Evolutionary conservation across 2,329 filamentous ascomycete species (phyloP).

Genomic region (Talaromyces islandicus): DNA sequence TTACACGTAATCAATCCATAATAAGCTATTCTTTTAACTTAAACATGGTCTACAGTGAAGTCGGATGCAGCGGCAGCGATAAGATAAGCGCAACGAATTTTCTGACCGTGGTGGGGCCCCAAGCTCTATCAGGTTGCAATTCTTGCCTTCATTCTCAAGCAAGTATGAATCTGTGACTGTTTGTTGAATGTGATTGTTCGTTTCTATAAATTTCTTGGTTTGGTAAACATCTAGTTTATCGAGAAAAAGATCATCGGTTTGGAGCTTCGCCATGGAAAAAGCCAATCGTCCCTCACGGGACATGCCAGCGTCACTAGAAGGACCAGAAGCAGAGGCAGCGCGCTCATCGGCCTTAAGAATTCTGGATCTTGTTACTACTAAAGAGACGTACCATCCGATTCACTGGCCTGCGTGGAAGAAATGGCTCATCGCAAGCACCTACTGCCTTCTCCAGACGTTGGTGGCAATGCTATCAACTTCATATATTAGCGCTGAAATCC

Average conservation of each 20-base stretch:
- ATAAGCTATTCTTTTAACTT: too few relatives aligned
- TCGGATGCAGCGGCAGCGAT: background rate
- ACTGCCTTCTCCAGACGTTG: constrained; percentile 33
- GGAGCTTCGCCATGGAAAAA: background rate
- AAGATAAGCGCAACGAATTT: background rate
- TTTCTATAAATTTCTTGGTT: background rate
- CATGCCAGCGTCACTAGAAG: background rate
- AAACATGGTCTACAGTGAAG: background rate
- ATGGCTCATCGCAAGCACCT: constrained; percentile 15
- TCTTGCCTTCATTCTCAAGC: background rate
- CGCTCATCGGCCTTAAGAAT: background rate
- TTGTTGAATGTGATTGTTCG: background rate
- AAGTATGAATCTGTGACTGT: background rate
- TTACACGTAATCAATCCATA: background rate
- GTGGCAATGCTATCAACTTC: constrained; percentile 35
- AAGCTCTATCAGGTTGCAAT: background rate
- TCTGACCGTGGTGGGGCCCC: background rate
- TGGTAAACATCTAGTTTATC: background rate
- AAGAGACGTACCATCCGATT: constrained; percentile 13
- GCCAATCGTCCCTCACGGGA: background rate
- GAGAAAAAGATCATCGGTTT: background rate
- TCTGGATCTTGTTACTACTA: constrained; percentile 11
- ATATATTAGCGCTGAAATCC: constrained; percentile 34
- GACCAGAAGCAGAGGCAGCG: background rate
- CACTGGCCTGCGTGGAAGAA: constrained; percentile 17